Evolutionary conservation across 148 eudicot species (phyloP).

Genomic region (Euryodendron excelsum): DNA sequence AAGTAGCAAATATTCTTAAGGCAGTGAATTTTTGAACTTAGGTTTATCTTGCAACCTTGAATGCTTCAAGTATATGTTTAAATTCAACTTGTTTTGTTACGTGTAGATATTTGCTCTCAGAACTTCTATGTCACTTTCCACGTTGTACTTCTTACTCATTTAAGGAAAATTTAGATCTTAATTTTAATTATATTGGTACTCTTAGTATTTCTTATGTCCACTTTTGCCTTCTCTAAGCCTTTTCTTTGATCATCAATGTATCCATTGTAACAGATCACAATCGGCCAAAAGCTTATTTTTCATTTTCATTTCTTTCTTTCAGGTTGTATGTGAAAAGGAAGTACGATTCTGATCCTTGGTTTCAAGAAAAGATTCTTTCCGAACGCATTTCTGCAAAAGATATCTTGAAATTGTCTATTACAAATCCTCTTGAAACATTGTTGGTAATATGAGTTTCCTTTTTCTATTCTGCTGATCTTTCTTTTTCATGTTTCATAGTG

Average conservation of each 20-base stretch:
- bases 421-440: slow-evolving; percentile 51
- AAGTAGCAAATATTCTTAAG: not conserved
- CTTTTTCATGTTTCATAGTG: not conserved
- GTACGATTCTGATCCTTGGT: slow-evolving; percentile 68
- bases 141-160: not conserved
- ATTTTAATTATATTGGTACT: not conserved
- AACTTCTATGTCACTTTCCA: not conserved
- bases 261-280: not conserved
- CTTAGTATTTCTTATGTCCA: no score
- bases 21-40: not conserved
- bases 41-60: not conserved
- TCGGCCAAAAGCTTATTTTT: not conserved
- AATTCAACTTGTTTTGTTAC: no score
- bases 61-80: not conserved
- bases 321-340: slow-evolving; percentile 66
- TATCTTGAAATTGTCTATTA: slow-evolving; percentile 55
- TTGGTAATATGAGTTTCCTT: slow-evolving; percentile 47
- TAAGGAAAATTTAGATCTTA: slow-evolving; percentile 2
- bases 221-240: not conserved
- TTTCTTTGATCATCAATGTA: not conserved
- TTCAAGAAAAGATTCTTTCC: slow-evolving; percentile 46
- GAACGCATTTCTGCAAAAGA: slow-evolving; percentile 61
- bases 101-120: not conserved
- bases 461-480: not conserved
- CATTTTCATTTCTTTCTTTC: slow-evolving; percentile 7